These are phyloP conservation scores for Boletellus emodensis DNA, from an alignment of 768 basidiomycete genomes.

Conservation along the genomic window DNA sequence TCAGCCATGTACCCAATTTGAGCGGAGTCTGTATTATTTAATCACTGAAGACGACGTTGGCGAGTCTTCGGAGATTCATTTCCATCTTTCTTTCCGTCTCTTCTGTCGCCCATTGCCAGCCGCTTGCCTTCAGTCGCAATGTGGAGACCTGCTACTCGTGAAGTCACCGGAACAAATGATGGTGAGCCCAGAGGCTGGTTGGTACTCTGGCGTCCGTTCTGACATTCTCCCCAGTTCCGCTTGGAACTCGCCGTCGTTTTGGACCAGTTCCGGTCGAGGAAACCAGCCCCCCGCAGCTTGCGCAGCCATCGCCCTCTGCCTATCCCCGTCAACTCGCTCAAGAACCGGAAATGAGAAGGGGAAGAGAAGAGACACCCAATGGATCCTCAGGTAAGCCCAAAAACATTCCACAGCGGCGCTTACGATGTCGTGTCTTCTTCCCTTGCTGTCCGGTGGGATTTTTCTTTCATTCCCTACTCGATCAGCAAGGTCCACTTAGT, in stretches of 20 bases:
- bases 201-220: slow-evolving; percentile 6
- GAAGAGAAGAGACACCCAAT: slow-evolving; percentile 66
- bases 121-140: slow-evolving; percentile 45
- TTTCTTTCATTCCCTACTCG: slow-evolving; percentile 24
- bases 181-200: slow-evolving; percentile 45
- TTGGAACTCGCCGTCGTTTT: slow-evolving; percentile 87
- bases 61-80: slow-evolving; percentile 34
- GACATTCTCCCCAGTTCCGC: slow-evolving; percentile 53
- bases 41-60: slow-evolving; percentile 6
- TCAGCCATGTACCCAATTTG: slow-evolving; percentile 27
- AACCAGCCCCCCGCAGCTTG: slow-evolving; percentile 74
- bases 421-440: slow-evolving; percentile 36
- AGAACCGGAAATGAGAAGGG: slow-evolving; percentile 56
- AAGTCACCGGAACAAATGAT: slow-evolving; percentile 92
- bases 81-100: slow-evolving; percentile 17
- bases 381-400: slow-evolving; percentile 72
- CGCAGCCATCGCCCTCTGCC: slow-evolving; percentile 82
- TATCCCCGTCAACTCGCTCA: slow-evolving; percentile 66
- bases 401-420: slow-evolving; percentile 34
- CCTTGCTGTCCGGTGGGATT: slow-evolving; percentile 34
- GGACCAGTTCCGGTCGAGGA: slow-evolving; percentile 86
- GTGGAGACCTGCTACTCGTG: slow-evolving; percentile 88
- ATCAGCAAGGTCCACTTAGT: slow-evolving; percentile 29
- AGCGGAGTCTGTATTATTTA: slow-evolving; percentile 29
- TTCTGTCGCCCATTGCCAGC: slow-evolving; percentile 10